Evolutionary conservation across 495 filamentous ascomycete genomes (phyloP).

Genomic region (Poronia punctata): DNA sequence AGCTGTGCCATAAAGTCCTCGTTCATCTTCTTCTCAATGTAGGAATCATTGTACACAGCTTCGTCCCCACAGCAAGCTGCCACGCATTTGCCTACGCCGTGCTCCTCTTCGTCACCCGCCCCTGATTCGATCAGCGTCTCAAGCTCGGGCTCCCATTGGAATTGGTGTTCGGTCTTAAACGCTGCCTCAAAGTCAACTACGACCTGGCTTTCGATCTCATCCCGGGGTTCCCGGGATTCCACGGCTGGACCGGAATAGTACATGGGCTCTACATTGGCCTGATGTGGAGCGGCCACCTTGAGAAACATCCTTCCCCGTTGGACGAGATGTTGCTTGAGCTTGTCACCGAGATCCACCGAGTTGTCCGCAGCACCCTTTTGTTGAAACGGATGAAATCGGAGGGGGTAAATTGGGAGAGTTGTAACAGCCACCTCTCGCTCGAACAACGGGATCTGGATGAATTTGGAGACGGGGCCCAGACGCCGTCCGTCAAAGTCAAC

Average conservation of each 20-base stretch:
- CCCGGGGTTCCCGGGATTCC: constrained; percentile 13
- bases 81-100: not conserved
- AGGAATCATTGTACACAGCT: constrained; percentile 20
- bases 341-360: constrained; percentile 1
- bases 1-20: constrained; percentile 24
- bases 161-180: constrained; percentile 10
- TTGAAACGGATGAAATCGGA: constrained; percentile 17
- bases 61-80: constrained; percentile 21
- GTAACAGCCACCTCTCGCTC: constrained; percentile 10
- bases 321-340: constrained; percentile 20
- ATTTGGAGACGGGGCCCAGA: constrained; percentile 29
- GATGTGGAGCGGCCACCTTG: constrained; percentile 11
- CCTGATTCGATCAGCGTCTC: constrained; percentile 3
- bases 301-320: constrained; percentile 28
- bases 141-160: constrained; percentile 10
- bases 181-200: constrained; percentile 38
- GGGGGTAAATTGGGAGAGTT: constrained; percentile 30
- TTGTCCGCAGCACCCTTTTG: not conserved
- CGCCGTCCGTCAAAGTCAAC: constrained; percentile 37
- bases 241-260: constrained; percentile 29
- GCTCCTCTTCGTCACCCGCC: not conserved
- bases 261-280: constrained; percentile 33
- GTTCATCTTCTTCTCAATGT: constrained; percentile 24
- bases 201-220: constrained; percentile 40
- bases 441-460: constrained; percentile 5